phyloP scores from a whole-genome alignment of 768 basidiomycete genomes.

The Mycena epipterygia region DNA sequence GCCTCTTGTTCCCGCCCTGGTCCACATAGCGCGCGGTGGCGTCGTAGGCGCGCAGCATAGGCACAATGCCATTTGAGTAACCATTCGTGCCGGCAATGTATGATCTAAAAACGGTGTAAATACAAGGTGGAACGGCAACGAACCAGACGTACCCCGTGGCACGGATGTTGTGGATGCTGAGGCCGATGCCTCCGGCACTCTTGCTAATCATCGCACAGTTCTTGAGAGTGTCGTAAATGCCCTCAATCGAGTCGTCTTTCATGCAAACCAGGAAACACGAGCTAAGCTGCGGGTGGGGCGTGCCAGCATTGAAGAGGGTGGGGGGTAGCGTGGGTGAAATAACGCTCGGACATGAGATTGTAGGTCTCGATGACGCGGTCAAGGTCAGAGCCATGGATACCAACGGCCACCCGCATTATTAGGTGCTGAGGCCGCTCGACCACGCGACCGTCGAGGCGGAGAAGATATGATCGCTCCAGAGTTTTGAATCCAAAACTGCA shows the following conservation, averaged over 20 bases:
- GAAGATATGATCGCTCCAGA: slow-evolving; percentile 96
- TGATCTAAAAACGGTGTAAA: slow-evolving; percentile 64
- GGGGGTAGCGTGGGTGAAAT: slow-evolving; percentile 99
- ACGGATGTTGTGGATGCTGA: slow-evolving; percentile 96
- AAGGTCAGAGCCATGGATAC: slow-evolving; percentile 92
- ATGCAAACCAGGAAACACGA: slow-evolving; percentile 98
- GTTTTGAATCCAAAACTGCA: slow-evolving; percentile 98
- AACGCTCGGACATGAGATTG: slow-evolving; percentile 97
- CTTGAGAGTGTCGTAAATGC: slow-evolving; percentile 99
- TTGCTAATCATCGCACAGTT: slow-evolving; percentile 99
- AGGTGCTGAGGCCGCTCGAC: slow-evolving; percentile 99
- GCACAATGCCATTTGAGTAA: slow-evolving; percentile 98
- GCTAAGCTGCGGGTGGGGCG: slow-evolving; percentile 92
- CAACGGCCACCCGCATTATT: slow-evolving; percentile 99
- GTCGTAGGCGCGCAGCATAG: slow-evolving; percentile 98
- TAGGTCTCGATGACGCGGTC: slow-evolving; percentile 93
- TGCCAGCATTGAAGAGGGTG: slow-evolving; percentile 99
- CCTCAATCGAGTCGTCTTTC: slow-evolving; percentile 99
- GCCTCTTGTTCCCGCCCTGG: slow-evolving; percentile 99
- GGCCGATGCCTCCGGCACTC: slow-evolving; percentile 98
- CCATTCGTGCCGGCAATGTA: slow-evolving; percentile 99
- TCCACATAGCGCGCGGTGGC: slow-evolving; percentile 99
- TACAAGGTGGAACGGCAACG: background rate
- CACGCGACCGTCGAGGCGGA: slow-evolving; percentile 93
- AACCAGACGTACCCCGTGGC: slow-evolving; percentile 83